A percentile compares a stretch with the other conserved stretches of the same genome.
Conservation (phyloP, 108 stramenopile species). For the Nitzschia palea region DNA sequence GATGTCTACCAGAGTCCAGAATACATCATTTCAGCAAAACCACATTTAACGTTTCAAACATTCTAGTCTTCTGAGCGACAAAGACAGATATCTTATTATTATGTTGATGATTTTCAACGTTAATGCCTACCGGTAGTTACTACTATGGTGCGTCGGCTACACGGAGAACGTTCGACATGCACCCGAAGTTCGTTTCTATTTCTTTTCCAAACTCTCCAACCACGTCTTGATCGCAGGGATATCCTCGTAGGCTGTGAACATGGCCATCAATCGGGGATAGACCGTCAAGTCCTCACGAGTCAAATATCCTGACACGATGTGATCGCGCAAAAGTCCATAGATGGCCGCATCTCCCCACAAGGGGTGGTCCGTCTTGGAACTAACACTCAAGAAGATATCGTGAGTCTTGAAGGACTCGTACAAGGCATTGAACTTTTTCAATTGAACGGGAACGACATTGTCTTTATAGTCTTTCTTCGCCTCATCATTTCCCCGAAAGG, state of each 20-base stretch:
- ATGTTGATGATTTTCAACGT: too few species aligned
- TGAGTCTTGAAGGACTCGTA: slow-evolving; percentile 20
- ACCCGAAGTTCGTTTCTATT: too few species aligned
- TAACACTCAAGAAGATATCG: slow-evolving; percentile 15
- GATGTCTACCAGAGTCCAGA: too few species aligned
- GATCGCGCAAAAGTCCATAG: slow-evolving; percentile 19
- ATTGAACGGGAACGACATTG: not conserved
- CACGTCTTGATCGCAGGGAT: slow-evolving; percentile 19
- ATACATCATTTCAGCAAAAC: too few species aligned
- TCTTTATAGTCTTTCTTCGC: slow-evolving; percentile 19
- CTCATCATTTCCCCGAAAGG: slow-evolving; percentile 14
- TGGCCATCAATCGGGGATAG: slow-evolving; percentile 4
- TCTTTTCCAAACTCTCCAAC: too few species aligned
- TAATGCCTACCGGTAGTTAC: too few species aligned
- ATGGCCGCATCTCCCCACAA: slow-evolving; percentile 31
- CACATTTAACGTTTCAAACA: too few species aligned
- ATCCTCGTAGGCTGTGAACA: slow-evolving; percentile 13
- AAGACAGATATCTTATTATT: too few species aligned
- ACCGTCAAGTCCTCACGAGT: not conserved
- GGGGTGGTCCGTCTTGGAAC: slow-evolving; percentile 9
- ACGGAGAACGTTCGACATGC: too few species aligned
- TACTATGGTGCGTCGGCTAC: too few species aligned
- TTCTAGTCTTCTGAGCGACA: too few species aligned
- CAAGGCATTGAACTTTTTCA: slow-evolving; percentile 25
- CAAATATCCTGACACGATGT: slow-evolving; percentile 8